phyloP scores from a whole-genome alignment of 75 land plant genomes.

The Isoetes taiwanensis region DNA sequence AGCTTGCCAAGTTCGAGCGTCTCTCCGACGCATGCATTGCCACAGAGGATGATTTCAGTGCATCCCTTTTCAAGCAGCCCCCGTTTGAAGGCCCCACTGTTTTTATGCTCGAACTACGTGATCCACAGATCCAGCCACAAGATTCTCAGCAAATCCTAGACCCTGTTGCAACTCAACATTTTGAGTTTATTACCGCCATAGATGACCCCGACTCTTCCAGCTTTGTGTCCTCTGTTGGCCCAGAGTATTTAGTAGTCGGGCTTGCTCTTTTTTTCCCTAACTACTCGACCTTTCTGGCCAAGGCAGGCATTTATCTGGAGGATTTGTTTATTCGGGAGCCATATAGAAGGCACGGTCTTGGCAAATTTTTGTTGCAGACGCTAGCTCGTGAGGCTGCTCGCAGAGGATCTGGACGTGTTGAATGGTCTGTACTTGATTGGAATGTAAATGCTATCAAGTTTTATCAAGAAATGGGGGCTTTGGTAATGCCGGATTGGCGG shows the following conservation, averaged over 20 bases:
- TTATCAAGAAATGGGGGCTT: conserved; percentile 69
- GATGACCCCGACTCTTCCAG: conserved; percentile 26
- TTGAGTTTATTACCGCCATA: conserved; percentile 20
- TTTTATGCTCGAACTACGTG: conserved; percentile 40
- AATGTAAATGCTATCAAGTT: conserved; percentile 84
- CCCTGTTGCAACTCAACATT: no score
- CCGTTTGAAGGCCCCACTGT: conserved; percentile 46
- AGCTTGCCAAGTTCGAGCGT: conserved; percentile 82
- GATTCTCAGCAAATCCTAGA: conserved; percentile 17
- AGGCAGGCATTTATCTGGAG: conserved; percentile 84
- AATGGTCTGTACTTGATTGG: conserved; percentile 96
- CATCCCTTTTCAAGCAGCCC: conserved; percentile 35
- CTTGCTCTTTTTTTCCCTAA: conserved; percentile 86
- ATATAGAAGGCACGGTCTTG: conserved; percentile 66
- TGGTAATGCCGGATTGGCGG: conserved; percentile 58
- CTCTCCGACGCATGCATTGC: conserved; percentile 57
- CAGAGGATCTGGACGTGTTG: conserved; percentile 75
- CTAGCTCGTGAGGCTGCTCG: conserved; percentile 62
- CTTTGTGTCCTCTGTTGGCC: conserved; percentile 21
- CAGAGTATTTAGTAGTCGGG: conserved; percentile 36
- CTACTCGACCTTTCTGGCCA: conserved; percentile 75
- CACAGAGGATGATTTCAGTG: conserved; percentile 33
- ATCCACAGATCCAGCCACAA: not conserved
- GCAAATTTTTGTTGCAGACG: conserved; percentile 51
- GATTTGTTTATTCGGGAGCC: conserved; percentile 79